These are phyloP conservation scores for Lecanicillium sp. DNA, from an alignment of 2,329 filamentous ascomycete genomes.

Conservation along the genomic window DNA sequence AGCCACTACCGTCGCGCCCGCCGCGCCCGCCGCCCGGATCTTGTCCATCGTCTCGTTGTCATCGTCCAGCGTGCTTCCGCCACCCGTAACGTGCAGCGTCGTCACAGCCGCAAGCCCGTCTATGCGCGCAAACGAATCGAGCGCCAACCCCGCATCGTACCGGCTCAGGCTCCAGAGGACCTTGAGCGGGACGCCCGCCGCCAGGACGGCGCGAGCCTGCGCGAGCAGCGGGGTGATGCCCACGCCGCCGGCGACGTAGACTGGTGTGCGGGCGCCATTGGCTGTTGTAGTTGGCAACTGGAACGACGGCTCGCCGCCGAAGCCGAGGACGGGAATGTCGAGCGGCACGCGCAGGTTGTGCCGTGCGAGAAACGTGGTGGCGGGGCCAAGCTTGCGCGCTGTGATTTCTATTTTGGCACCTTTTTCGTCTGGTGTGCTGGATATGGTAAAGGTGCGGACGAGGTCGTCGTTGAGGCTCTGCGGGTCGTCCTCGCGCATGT, in stretches of 20 bases:
- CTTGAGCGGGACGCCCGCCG: conserved; percentile 29
- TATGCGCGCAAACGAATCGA: conserved; percentile 47
- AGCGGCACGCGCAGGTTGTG: conserved; percentile 46
- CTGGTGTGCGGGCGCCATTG: conserved; percentile 20
- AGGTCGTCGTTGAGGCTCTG: conserved; percentile 77
- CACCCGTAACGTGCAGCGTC: conserved; percentile 58
- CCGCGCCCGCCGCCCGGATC: conserved; percentile 25
- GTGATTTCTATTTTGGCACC: conserved; percentile 75
- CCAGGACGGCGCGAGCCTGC: conserved; percentile 47
- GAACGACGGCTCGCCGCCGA: conserved; percentile 55
- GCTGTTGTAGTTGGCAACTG: conserved; percentile 18
- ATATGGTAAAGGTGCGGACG: conserved; percentile 76
- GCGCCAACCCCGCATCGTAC: conserved; percentile 55
- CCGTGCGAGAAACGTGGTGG: conserved; percentile 57
- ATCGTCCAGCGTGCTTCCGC: conserved; percentile 20
- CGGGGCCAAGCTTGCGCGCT: conserved; percentile 58
- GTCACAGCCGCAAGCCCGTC: conserved; percentile 43
- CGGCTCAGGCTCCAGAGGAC: conserved; percentile 62
- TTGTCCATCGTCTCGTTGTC: conserved; percentile 27
- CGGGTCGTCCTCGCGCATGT: conserved; percentile 80
- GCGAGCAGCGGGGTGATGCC: conserved; percentile 78
- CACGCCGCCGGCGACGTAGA: conserved; percentile 72
- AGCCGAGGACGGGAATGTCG: conserved; percentile 61
- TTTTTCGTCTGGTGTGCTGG: conserved; percentile 45
- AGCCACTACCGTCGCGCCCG: conserved; percentile 20